A percentile compares a stretch with the other conserved stretches of the same genome.
These are phyloP conservation scores for Neocucurbitaria cava DNA, from an alignment of 2,329 filamentous ascomycete species.

Conservation along the genomic window DNA sequence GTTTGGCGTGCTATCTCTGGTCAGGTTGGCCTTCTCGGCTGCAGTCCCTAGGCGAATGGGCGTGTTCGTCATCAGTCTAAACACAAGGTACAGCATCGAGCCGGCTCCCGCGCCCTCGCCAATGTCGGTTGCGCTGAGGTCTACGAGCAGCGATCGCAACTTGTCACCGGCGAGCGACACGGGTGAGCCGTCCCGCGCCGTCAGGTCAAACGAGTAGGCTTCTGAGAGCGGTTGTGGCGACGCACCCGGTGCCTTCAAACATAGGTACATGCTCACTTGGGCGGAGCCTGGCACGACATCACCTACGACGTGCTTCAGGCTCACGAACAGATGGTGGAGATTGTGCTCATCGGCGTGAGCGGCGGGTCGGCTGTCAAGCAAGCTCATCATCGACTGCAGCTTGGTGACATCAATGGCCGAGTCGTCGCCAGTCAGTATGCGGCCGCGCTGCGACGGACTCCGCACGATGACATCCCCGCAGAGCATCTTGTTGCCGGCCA, in stretches of 20 bases:
- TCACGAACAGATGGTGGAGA: constrained; percentile 81
- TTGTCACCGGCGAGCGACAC: constrained; percentile 69
- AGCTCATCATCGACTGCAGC: constrained; percentile 93
- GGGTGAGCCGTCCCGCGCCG: constrained; percentile 73
- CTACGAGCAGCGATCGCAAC: constrained; percentile 85
- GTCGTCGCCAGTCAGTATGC: constrained; percentile 89
- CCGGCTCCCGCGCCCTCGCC: constrained; percentile 70
- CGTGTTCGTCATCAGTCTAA: constrained; percentile 74
- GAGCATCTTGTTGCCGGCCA: constrained; percentile 91
- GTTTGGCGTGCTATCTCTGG: constrained; percentile 36
- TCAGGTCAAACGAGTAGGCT: constrained; percentile 79
- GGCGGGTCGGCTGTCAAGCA: constrained; percentile 82
- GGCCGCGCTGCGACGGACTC: constrained; percentile 81
- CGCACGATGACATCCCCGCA: constrained; percentile 94
- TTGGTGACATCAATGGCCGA: constrained; percentile 90
- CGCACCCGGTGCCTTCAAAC: constrained; percentile 71
- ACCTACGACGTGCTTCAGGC: constrained; percentile 82
- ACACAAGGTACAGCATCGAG: constrained; percentile 80
- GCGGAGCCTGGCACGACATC: constrained; percentile 77
- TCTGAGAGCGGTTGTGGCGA: constrained; percentile 77
- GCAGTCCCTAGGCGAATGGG: constrained; percentile 40
- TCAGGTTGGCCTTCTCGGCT: constrained; percentile 37
- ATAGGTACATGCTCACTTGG: constrained; percentile 76
- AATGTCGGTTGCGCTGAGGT: constrained; percentile 79
- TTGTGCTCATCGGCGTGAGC: constrained; percentile 72